phyloP scores from a whole-genome alignment of 352 stramenopile genomes.

The Globisporangium camurandrum region DNA sequence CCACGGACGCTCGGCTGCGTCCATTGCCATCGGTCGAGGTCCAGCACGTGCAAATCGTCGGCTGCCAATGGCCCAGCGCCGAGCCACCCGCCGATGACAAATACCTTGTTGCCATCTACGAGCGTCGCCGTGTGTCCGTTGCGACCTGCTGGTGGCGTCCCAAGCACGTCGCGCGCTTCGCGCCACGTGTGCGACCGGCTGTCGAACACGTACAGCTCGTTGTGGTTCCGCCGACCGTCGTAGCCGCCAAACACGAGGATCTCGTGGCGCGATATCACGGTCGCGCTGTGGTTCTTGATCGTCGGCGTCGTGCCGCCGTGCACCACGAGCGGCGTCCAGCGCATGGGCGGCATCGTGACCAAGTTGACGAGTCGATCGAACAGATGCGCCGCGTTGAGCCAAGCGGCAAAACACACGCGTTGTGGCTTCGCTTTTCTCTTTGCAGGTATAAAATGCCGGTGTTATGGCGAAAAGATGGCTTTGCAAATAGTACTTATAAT shows the following conservation, averaged over 20 bases:
- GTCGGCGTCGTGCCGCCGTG: slow-evolving; percentile 35
- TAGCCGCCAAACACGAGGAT: slow-evolving; percentile 92
- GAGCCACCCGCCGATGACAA: slow-evolving; percentile 94
- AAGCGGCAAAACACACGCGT: no score
- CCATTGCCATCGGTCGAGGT: slow-evolving; percentile 73
- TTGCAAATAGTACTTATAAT: no score
- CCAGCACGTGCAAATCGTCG: slow-evolving; percentile 89
- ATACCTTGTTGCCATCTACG: slow-evolving; percentile 74
- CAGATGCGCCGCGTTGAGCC: not conserved
- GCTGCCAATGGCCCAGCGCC: slow-evolving; percentile 88
- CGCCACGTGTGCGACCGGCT: slow-evolving; percentile 72
- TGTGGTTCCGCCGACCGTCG: slow-evolving; percentile 93
- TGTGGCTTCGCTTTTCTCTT: not conserved
- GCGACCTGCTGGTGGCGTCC: slow-evolving; percentile 65
- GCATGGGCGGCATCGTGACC: slow-evolving; percentile 30
- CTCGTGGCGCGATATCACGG: slow-evolving; percentile 41
- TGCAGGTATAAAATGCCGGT: not conserved
- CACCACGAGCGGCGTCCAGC: slow-evolving; percentile 48
- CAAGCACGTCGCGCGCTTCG: slow-evolving; percentile 33
- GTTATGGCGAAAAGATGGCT: not conserved
- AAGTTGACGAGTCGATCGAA: not conserved
- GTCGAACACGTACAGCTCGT: slow-evolving; percentile 86
- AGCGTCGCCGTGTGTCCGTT: slow-evolving; percentile 95
- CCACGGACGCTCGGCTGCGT: slow-evolving; percentile 33
- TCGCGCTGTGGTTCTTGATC: slow-evolving; percentile 86